Percentiles rank a stretch among this genome's conserved stretches.
phyloP scores from a whole-genome alignment of 371 early-diverging fungal species.

The Globomyces sp. region DNA sequence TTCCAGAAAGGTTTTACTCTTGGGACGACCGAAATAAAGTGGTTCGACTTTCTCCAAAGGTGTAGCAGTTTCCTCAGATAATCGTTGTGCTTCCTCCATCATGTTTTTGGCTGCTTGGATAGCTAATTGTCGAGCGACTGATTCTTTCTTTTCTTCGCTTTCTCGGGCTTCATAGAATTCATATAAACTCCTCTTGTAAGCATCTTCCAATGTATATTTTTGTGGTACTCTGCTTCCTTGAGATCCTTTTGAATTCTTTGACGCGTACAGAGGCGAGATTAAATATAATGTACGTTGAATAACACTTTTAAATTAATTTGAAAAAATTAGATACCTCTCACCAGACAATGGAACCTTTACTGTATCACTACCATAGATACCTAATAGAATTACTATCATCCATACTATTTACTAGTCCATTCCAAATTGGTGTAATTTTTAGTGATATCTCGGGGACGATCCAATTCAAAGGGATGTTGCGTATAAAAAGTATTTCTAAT shows the following conservation, averaged over 20 bases:
- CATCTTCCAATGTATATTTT: conserved; percentile 12
- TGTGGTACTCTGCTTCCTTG: not conserved
- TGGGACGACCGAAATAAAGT: not conserved
- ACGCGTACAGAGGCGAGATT: not conserved
- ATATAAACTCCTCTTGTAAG: conserved; percentile 25
- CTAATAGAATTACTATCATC: no score
- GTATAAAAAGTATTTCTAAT: conserved; percentile 78
- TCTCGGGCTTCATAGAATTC: conserved; percentile 31
- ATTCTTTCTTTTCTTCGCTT: conserved; percentile 17
- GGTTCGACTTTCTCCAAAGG: not conserved
- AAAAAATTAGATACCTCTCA: conserved; percentile 25
- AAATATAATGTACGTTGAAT: conserved; percentile 33
- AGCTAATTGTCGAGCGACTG: conserved; percentile 14
- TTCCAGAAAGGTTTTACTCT: conserved; percentile 8
- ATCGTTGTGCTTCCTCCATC: not conserved
- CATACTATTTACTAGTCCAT: conserved; percentile 16
- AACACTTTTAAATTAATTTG: conserved; percentile 20
- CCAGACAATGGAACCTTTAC: conserved; percentile 20
- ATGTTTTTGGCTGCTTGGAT: conserved; percentile 4
- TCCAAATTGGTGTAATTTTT: conserved; percentile 45
- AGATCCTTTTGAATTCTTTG: not conserved
- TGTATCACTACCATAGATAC: conserved; percentile 19
- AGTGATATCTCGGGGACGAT: conserved; percentile 63
- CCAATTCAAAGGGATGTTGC: conserved; percentile 85
- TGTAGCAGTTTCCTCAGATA: not conserved